phyloP scores from a whole-genome alignment of 306 rosid genomes.

The Gynostemma pentaphyllum region DNA sequence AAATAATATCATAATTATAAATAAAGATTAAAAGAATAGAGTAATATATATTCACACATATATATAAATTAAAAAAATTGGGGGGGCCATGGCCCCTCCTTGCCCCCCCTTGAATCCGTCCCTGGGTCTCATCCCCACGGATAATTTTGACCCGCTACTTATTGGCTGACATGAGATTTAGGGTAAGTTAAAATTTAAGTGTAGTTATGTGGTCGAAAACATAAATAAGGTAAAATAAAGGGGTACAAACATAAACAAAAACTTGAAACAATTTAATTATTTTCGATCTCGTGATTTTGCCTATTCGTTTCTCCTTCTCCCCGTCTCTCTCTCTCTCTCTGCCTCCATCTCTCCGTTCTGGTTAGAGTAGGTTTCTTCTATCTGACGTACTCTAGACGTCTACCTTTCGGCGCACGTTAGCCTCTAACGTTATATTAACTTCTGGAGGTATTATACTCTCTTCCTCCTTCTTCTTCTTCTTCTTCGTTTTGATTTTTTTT shows the following conservation, averaged over 20 bases:
- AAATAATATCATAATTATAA: no score
- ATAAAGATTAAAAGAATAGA: no score
- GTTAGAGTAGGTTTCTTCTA: constrained; percentile 36
- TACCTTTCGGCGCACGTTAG: constrained; percentile 22
- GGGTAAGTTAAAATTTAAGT: neutral
- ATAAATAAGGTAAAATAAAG: neutral
- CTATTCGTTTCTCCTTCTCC: constrained; percentile 11
- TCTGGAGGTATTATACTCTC: constrained; percentile 17
- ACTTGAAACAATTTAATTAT: neutral
- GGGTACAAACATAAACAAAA: neutral
- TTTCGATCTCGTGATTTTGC: constrained; percentile 6
- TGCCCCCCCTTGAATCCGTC: no score
- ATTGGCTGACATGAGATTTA: no score
- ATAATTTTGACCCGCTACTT: no score
- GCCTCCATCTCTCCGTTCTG: constrained; percentile 1
- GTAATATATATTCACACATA: no score
- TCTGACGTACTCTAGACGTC: constrained; percentile 16
- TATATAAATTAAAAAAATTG: no score
- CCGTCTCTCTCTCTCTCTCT: neutral
- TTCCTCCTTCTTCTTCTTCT: constrained; percentile 4
- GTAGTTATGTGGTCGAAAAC: neutral
- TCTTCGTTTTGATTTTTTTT: neutral
- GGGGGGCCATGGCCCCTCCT: no score
- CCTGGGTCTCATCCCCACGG: no score
- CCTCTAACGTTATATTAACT: constrained; percentile 25